Conservation (phyloP, 305 asterid genomes). For the Solanum aculeatissimum region DNA sequence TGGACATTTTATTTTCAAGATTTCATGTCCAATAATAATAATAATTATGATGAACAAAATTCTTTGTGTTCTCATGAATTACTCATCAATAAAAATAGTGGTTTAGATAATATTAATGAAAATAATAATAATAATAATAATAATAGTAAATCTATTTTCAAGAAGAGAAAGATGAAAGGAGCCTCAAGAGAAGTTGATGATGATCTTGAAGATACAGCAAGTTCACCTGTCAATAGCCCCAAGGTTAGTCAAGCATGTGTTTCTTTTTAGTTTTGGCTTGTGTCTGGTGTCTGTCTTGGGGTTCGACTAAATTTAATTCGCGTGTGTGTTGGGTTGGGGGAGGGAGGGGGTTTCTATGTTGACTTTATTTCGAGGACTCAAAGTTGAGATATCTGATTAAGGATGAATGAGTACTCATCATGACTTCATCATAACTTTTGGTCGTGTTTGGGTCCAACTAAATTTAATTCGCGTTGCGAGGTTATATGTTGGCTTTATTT, state of each 20-base stretch:
- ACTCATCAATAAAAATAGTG: not conserved
- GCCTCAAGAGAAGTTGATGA: not conserved
- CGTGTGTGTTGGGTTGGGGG: not conserved
- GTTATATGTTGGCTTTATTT: too few species aligned
- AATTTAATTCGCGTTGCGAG: too few species aligned
- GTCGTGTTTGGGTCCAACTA: not conserved
- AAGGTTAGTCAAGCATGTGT: not conserved
- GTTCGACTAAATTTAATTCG: not conserved
- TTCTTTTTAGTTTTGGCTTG: not conserved
- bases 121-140: not conserved
- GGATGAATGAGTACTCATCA: not conserved
- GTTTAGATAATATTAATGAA: not conserved
- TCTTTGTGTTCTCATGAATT: not conserved
- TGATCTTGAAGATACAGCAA: slow-evolving; percentile 5
- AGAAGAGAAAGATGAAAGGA: not conserved
- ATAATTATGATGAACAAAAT: not conserved
- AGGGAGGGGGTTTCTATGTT: too few species aligned
- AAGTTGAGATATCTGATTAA: not conserved
- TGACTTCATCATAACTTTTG: not conserved
- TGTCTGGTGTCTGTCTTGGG: not conserved
- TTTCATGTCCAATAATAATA: not conserved
- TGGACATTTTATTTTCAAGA: slow-evolving; percentile 4
- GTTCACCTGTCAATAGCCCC: slow-evolving; percentile 6
- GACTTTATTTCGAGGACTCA: not conserved
- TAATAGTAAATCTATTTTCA: not conserved